phyloP scores from a whole-genome alignment of 441 rosid genomes.

The Syzygium malaccense region DNA sequence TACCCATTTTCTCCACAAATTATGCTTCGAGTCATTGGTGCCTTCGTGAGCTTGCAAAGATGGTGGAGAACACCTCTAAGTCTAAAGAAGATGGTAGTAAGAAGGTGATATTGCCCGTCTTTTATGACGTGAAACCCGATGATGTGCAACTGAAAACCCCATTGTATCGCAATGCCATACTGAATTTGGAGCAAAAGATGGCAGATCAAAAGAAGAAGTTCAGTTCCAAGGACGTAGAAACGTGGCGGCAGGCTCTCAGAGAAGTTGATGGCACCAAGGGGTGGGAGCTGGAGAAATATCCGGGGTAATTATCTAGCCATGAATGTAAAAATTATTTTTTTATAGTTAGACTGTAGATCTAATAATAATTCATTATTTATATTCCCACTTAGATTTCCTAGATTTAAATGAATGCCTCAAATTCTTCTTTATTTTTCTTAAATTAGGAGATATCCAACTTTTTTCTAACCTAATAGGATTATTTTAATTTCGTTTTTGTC shows the following conservation, averaged over 20 bases:
- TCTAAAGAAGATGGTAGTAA: background rate
- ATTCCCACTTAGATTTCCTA: background rate
- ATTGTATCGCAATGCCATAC: background rate
- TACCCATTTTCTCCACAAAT: background rate
- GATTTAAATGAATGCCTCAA: background rate
- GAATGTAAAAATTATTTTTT: background rate
- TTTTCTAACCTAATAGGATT: background rate
- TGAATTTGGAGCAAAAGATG: background rate
- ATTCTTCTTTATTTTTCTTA: background rate
- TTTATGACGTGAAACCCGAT: background rate
- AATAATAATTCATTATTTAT: background rate
- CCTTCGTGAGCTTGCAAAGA: background rate
- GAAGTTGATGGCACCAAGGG: background rate
- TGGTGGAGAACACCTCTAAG: background rate
- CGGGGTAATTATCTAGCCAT: background rate
- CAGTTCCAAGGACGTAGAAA: background rate
- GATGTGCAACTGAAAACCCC: background rate
- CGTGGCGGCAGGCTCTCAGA: background rate
- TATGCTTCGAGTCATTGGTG: background rate
- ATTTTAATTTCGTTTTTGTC: background rate
- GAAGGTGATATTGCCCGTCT: background rate
- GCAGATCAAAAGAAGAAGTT: background rate
- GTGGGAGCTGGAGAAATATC: background rate
- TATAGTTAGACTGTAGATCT: background rate
- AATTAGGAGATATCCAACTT: background rate